A percentile compares a stretch with the other conserved stretches of the same genome.
Conservation (phyloP, 192 early-diverging fungal genomes). For the Kappamyces sp. region DNA sequence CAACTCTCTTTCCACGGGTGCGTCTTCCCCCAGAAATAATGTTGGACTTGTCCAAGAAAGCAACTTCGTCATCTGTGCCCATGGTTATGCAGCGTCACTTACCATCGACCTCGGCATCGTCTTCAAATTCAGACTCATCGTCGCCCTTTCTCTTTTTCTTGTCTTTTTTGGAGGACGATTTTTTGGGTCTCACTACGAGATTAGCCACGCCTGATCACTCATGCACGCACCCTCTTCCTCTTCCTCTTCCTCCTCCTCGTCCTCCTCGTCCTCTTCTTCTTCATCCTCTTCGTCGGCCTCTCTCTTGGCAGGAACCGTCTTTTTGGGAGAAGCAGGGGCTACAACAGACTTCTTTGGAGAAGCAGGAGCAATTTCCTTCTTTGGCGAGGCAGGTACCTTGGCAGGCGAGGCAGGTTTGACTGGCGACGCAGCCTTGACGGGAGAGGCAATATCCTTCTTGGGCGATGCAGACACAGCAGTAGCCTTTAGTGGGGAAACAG, state of each 20-base stretch:
- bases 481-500: too few relatives aligned
- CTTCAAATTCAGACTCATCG: constrained; percentile 26
- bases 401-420: too few relatives aligned
- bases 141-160: constrained; percentile 31
- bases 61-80: constrained; percentile 50
- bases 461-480: too few relatives aligned
- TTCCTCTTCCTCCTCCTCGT: constrained; percentile 22
- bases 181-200: background rate
- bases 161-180: constrained; percentile 11
- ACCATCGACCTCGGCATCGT: constrained; percentile 38
- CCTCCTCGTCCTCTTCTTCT: constrained; percentile 22
- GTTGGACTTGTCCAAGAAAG: constrained; percentile 51
- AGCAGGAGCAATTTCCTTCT: too few relatives aligned
- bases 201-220: background rate
- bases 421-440: constrained; percentile 1
- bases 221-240: constrained; percentile 15
- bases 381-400: too few relatives aligned
- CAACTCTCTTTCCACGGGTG: constrained; percentile 67
- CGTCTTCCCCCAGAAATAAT: constrained; percentile 61
- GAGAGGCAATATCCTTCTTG: too few relatives aligned
- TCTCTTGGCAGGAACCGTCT: constrained; percentile 1
- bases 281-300: constrained; percentile 23
- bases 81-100: constrained; percentile 9
- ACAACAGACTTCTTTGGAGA: too few relatives aligned
- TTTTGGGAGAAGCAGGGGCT: too few relatives aligned